Evolutionary conservation across 306 rosid genomes (phyloP), one percentile per base, ranked within the genome.

Genomic region (Sphenostylis stenocarpa): DNA sequence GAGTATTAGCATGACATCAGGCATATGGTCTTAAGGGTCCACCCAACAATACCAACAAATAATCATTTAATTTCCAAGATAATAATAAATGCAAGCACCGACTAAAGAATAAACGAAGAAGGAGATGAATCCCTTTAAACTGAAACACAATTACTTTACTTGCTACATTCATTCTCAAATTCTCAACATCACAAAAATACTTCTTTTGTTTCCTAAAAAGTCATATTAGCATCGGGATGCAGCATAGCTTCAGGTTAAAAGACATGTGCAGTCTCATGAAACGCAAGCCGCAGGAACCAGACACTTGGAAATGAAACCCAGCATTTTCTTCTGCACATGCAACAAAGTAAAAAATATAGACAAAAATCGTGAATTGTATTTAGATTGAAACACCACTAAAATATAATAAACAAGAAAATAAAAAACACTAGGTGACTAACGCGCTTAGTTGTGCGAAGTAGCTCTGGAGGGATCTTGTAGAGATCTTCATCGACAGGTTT

Each of bases 401-500:
- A 36, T 12, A 52, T 19, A 0, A 4, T 1, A 52, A 2, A 41
- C 15, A 48, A 0, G 5, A 5, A 7, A 1, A 20, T 9, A 19
- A 16, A 7, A 12, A 26, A 13, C 5, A 6, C 45, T 20, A 6
- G 49, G 55, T 15, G 12, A 52, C 64, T 0, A 4, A 90, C 96
- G 87, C 90, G 64, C 80, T 90, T 95, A 17, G 90, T 80, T 2
- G 85, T 72, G 57, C 77, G 92, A 29, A 91, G 97, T 9, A 91
- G 91, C 5, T 90, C 89, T 1, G 98, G 97, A 3, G 98, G 92
- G 68, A 95, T 95, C 78, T 89, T 88, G 77, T 95, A 95, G 75
- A 95, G 97, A 85, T 95, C 98, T 75, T 95, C 96, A 26, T 95
- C 97, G 0, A 95, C 91, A 0, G 97, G 93, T 44, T 90, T 92